These are phyloP conservation scores for Kondoa malvinella DNA, from an alignment of 768 basidiomycete species.

Conservation along the genomic window DNA sequence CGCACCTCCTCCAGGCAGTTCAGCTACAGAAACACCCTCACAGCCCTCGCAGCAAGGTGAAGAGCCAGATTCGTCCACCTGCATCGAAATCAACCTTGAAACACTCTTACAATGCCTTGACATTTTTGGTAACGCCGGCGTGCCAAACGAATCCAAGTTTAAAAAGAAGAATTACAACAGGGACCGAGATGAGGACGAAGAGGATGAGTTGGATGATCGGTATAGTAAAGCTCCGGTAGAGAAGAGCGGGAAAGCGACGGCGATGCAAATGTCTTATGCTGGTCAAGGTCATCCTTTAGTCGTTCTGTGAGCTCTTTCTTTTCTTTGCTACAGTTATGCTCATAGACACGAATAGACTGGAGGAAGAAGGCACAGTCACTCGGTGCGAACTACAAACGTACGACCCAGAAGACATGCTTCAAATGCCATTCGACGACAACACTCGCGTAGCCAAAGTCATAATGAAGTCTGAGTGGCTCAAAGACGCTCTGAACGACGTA, in stretches of 20 bases:
- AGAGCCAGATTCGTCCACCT: slow-evolving; percentile 17
- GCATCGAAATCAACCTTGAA: slow-evolving; percentile 66
- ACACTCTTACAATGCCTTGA: slow-evolving; percentile 79
- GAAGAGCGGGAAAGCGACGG: slow-evolving; percentile 18
- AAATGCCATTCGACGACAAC: slow-evolving; percentile 58
- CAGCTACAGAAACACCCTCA: slow-evolving; percentile 17
- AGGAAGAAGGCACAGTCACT: slow-evolving; percentile 62
- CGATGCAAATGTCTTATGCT: slow-evolving; percentile 20
- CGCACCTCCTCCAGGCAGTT: neutral
- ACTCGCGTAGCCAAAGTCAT: slow-evolving; percentile 64
- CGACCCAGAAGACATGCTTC: slow-evolving; percentile 61
- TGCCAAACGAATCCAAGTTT: neutral
- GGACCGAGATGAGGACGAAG: slow-evolving; percentile 12
- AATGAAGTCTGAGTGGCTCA: slow-evolving; percentile 87
- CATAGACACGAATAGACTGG: slow-evolving; percentile 28
- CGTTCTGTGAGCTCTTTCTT: slow-evolving; percentile 20
- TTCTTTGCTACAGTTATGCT: neutral
- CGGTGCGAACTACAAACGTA: slow-evolving; percentile 73
- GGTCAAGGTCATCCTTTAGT: slow-evolving; percentile 24
- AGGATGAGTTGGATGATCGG: slow-evolving; percentile 12
- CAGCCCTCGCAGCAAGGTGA: neutral
- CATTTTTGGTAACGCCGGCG: slow-evolving; percentile 56
- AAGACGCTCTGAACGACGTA: slow-evolving; percentile 77
- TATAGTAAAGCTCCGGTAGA: slow-evolving; percentile 5
- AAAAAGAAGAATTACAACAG: slow-evolving; percentile 18